A percentile compares a stretch with the other conserved stretches of the same genome.
Conservation (phyloP, 129 eudicot genomes). For the Helianthus tuberosus region DNA sequence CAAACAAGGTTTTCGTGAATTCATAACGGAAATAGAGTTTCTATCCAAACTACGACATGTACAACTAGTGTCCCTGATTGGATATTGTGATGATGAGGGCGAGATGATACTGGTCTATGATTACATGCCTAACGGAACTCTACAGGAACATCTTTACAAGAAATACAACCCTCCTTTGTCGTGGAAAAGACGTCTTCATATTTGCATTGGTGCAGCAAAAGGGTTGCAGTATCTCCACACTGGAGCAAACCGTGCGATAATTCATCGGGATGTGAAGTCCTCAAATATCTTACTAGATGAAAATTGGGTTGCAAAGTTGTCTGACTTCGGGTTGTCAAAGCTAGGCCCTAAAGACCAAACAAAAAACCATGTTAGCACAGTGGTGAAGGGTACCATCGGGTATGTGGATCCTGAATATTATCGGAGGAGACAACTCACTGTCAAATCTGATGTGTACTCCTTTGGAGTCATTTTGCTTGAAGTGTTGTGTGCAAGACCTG, state of each 20-base stretch:
- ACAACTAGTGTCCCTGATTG: conserved; percentile 50
- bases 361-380: conserved; percentile 35
- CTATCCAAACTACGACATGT: conserved; percentile 43
- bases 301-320: conserved; percentile 55
- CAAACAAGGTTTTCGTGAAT: conserved; percentile 41
- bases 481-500: conserved; percentile 48
- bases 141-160: conserved; percentile 41
- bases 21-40: conserved; percentile 41
- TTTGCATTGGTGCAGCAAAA: conserved; percentile 58
- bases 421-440: conserved; percentile 28
- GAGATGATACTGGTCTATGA: conserved; percentile 51
- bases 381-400: conserved; percentile 51
- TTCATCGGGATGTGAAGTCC: conserved; percentile 55
- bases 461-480: conserved; percentile 61
- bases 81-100: conserved; percentile 39
- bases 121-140: conserved; percentile 50
- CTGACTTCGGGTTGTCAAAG: conserved; percentile 57
- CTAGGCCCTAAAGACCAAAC: conserved; percentile 35
- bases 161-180: conserved; percentile 30
- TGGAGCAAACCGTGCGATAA: conserved; percentile 38
- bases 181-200: conserved; percentile 50
- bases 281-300: conserved; percentile 47
- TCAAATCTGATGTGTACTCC: conserved; percentile 53
- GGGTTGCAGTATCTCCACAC: conserved; percentile 54
- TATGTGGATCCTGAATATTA: conserved; percentile 51